Evolutionary conservation across 257 asterid species (phyloP), one percentile per base, ranked within the genome.

Genomic region (Datura wrightii): DNA sequence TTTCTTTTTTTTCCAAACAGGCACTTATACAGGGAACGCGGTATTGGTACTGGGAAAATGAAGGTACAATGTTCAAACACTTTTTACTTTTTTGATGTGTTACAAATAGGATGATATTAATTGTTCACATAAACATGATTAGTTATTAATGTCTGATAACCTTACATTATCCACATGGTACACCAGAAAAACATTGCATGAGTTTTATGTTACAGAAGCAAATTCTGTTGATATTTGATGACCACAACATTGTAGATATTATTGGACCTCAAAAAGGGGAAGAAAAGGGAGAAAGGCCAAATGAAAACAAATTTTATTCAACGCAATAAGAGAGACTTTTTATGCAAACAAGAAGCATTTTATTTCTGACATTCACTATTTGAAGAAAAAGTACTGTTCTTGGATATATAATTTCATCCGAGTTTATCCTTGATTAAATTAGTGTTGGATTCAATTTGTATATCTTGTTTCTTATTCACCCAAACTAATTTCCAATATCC

Each of bases 1-100:
- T 76, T 76, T 24, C 59, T 83, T 76, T 19, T 84, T 56, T 84
- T 82, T 69, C 53, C 59, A 67, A 82, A 76, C 91, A 96, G 99
- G 98, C 88, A 94, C 99, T 2, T 96, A 98, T 90, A 94, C 99
- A 98, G 99, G 87, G 99, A 96, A 90, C 99, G 94, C 86, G 98
- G 99, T 11, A 98, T 96, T 19, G 98, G 98, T 89, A 96, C 99
- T 0, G 99, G 99, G 79, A 96, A 96, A 89, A 92, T 93, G 96
- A 96, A 96, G 99, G 99, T 96, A 92, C 42, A 65, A 5, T 24
- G 58, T 34, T n/a, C n/a, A n/a, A 79, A 59, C 37, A 31, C 66
- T 48, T 79, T 13, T 63, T 83, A 65, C 7, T 10, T 56, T 41
- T 55, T 71, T 36, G 76, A 71, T 81, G 87, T 65, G 67, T 84